A percentile compares a stretch with the other conserved stretches of the same genome.
phyloP scores from a whole-genome alignment of 1,284 basidiomycete species.

The Pterulicium gracile region DNA sequence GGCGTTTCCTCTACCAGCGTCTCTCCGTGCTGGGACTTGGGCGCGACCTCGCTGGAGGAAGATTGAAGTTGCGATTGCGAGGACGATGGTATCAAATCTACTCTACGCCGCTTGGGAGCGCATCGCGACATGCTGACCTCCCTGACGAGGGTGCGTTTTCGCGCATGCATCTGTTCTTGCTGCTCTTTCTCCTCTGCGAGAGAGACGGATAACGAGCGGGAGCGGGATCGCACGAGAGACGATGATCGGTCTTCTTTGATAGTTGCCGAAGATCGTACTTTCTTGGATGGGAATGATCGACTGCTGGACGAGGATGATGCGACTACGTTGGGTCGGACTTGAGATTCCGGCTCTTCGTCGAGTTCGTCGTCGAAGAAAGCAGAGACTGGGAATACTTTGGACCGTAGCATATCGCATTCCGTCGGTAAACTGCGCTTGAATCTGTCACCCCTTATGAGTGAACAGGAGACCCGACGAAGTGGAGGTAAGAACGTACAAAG shows the following conservation, averaged over 20 bases:
- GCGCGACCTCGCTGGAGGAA: background rate
- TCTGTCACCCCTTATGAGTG: conserved; percentile 22
- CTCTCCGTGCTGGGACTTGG: conserved; percentile 17
- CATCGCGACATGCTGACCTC: conserved; percentile 66
- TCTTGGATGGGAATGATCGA: conserved; percentile 3
- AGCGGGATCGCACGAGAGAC: conserved; percentile 26
- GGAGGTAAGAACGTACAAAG: conserved; percentile 35
- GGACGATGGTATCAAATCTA: conserved; percentile 4
- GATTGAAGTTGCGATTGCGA: conserved; percentile 7
- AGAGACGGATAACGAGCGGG: conserved; percentile 55
- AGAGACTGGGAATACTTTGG: conserved; percentile 55
- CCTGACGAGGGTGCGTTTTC: conserved; percentile 40
- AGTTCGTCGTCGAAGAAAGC: conserved; percentile 39
- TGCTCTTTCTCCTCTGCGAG: conserved; percentile 38
- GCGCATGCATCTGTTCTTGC: conserved; percentile 22
- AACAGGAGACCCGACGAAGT: background rate
- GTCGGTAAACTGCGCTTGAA: conserved; percentile 46
- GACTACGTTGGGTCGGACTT: conserved; percentile 9
- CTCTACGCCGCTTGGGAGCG: conserved; percentile 3
- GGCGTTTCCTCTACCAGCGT: conserved; percentile 3
- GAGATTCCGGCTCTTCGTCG: conserved; percentile 12
- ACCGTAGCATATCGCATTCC: conserved; percentile 44
- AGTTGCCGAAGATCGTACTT: background rate
- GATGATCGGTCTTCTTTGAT: background rate
- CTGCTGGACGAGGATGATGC: conserved; percentile 9